Conservation (phyloP, 306 rosid genomes). For the Inga oerstediana region DNA sequence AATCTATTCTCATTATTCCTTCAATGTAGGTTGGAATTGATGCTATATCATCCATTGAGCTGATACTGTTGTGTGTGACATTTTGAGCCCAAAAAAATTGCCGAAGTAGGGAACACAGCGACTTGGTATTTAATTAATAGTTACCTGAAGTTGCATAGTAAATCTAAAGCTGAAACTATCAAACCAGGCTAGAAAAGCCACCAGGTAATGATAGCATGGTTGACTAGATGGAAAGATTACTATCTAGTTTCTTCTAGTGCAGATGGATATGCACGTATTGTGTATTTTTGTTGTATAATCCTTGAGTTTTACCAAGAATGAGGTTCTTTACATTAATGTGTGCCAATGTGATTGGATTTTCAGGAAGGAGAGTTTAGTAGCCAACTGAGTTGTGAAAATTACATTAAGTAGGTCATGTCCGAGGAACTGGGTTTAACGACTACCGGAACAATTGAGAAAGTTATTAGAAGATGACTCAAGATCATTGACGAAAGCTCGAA, state of each 20-base stretch:
- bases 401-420: too few relatives aligned
- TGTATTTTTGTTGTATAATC: neutral
- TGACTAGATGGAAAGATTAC: neutral
- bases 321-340: neutral
- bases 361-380: too few relatives aligned
- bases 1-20: too few relatives aligned
- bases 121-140: too few relatives aligned
- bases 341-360: too few relatives aligned
- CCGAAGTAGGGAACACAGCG: neutral
- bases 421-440: too few relatives aligned
- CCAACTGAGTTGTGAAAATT: too few relatives aligned
- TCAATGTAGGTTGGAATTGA: neutral
- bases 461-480: too few relatives aligned
- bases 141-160: neutral
- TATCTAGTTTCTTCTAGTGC: neutral
- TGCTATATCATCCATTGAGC: slow-evolving; percentile 7
- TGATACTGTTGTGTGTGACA: neutral
- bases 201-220: slow-evolving; percentile 6
- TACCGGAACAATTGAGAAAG: too few relatives aligned
- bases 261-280: neutral
- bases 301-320: neutral
- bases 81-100: neutral
- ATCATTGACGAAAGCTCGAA: too few relatives aligned
- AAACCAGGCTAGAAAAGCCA: neutral
- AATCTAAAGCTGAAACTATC: neutral